A percentile compares a stretch with the other conserved stretches of the same genome.
These are phyloP conservation scores for Goffeauzyma gilvescens DNA, from an alignment of 768 basidiomycete species.

Conservation along the genomic window DNA sequence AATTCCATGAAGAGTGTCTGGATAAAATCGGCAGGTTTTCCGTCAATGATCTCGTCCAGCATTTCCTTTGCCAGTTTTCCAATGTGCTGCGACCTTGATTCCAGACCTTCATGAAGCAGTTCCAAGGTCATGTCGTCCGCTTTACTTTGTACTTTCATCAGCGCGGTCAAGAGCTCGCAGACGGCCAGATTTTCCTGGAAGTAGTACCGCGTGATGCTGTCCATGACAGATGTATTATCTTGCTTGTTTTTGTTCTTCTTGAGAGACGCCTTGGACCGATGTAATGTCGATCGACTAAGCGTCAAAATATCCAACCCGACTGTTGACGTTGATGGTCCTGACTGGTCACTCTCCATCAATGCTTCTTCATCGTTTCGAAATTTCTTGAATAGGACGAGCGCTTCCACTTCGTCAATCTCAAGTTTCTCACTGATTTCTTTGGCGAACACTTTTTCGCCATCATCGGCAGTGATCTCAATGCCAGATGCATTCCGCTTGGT, in stretches of 20 bases:
- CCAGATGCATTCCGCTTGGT: constrained; percentile 1
- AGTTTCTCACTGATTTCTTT: constrained; percentile 8
- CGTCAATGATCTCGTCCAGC: constrained; percentile 1
- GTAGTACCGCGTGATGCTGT: constrained; percentile 6
- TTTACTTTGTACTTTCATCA: not conserved
- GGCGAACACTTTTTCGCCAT: constrained; percentile 1
- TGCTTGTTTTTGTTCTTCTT: not conserved
- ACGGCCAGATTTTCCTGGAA: constrained; percentile 3
- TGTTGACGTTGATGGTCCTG: no score
- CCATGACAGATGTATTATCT: not conserved
- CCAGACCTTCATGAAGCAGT: not conserved
- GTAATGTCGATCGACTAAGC: not conserved
- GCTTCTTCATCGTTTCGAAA: constrained; percentile 6
- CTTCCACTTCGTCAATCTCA: constrained; percentile 8
- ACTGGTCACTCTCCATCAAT: not conserved
- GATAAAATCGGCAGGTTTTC: not conserved
- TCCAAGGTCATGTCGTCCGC: not conserved
- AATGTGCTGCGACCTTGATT: not conserved
- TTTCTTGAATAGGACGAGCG: constrained; percentile 2
- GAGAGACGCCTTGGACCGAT: not conserved
- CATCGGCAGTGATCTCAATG: constrained; percentile 1
- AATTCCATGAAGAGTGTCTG: constrained; percentile 5
- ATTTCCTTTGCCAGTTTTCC: not conserved
- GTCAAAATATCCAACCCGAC: not conserved
- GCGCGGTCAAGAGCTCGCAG: constrained; percentile 2